Conservation (phyloP, 176 grass and related monocot genomes). For the Poa annua region DNA sequence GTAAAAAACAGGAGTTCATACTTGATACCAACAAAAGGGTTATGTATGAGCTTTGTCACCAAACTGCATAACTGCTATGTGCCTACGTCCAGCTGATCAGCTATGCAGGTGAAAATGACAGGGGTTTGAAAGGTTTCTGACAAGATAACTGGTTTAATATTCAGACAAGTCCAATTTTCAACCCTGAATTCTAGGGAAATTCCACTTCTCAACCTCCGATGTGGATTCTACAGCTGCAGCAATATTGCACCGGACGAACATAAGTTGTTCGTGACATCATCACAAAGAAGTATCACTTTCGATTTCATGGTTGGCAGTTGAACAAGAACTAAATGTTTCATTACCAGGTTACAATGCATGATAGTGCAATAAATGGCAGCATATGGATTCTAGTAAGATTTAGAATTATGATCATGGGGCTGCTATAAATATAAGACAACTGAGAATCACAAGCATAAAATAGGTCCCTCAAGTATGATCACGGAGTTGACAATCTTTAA, state of each 20-base stretch:
- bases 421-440: constrained; percentile 23
- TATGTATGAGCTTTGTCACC: constrained; percentile 16
- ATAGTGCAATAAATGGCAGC: constrained; percentile 18
- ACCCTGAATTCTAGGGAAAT: not conserved
- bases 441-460: constrained; percentile 6
- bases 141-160: not conserved
- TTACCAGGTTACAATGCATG: not conserved
- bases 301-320: constrained; percentile 27
- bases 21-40: constrained; percentile 29
- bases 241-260: constrained; percentile 15
- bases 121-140: not conserved
- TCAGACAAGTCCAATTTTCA: not conserved
- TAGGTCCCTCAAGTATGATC: not conserved
- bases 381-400: constrained; percentile 2
- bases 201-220: not conserved
- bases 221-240: constrained; percentile 35
- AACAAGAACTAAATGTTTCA: constrained; percentile 18
- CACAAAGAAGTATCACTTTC: constrained; percentile 8
- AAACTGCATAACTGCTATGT: constrained; percentile 17
- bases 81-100: constrained; percentile 14
- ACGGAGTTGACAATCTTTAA: constrained; percentile 25
- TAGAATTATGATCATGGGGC: constrained; percentile 19
- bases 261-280: constrained; percentile 2
- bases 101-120: constrained; percentile 13
- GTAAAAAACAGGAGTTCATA: constrained; percentile 17